phyloP scores from a whole-genome alignment of 306 rosid genomes.

The Trifolium dubium region DNA sequence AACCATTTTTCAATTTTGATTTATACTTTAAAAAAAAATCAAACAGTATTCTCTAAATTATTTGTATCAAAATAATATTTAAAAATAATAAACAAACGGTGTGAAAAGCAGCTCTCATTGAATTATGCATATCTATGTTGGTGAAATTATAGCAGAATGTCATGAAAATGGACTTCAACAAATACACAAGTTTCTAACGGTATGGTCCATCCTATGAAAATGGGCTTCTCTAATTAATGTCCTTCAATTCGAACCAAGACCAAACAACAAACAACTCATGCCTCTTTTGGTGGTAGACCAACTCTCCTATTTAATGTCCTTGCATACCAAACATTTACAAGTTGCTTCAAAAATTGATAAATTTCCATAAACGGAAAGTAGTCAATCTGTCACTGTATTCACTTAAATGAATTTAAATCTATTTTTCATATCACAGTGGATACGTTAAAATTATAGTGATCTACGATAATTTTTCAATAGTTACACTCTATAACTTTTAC shows the following conservation, averaged over 20 bases:
- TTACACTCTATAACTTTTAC: too few relatives aligned
- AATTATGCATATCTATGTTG: not conserved
- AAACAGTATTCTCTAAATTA: too few relatives aligned
- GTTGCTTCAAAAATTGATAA: not conserved
- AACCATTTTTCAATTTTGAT: too few relatives aligned
- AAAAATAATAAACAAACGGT: too few relatives aligned
- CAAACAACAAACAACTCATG: not conserved
- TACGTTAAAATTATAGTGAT: too few relatives aligned
- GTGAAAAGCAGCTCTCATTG: too few relatives aligned
- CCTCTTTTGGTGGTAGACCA: constrained; percentile 21
- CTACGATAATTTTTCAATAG: too few relatives aligned
- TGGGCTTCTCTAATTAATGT: constrained; percentile 24
- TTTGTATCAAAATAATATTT: too few relatives aligned
- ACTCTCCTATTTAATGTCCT: not conserved
- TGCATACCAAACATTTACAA: not conserved
- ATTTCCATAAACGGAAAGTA: not conserved
- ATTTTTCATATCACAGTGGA: too few relatives aligned
- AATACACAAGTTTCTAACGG: constrained; percentile 4
- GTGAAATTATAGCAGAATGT: not conserved
- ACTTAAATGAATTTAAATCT: too few relatives aligned
- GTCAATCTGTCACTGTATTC: not conserved
- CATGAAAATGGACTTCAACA: not conserved
- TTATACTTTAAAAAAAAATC: too few relatives aligned
- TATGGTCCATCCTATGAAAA: constrained; percentile 24
- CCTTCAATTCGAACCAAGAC: not conserved